Conservation (phyloP, 306 rosid species). For the Citrullus amarus region DNA sequence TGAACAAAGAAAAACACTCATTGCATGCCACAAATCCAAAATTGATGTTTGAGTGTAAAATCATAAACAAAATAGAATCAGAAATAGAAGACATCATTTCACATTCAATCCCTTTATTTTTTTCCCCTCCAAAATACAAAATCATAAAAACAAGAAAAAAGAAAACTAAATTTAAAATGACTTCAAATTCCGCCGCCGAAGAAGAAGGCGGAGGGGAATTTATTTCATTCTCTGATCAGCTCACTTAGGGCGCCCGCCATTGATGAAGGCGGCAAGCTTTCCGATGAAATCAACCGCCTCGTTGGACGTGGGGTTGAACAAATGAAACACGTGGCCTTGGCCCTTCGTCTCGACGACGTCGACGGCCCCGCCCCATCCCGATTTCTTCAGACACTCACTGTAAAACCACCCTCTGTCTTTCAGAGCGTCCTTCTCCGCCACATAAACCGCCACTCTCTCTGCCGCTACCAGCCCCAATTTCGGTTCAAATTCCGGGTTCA, state of each 20-base stretch:
- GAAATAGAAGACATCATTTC: too few species aligned
- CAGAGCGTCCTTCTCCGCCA: slow-evolving; percentile 53
- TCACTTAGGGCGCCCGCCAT: neutral
- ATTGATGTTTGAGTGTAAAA: too few species aligned
- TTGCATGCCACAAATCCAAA: too few species aligned
- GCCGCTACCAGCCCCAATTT: slow-evolving; percentile 30
- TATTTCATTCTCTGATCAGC: neutral
- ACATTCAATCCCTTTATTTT: neutral
- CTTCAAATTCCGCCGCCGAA: neutral
- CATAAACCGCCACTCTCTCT: slow-evolving; percentile 39
- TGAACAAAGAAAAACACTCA: too few species aligned
- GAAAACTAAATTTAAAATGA: too few species aligned
- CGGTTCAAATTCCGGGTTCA: slow-evolving; percentile 55
- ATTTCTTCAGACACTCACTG: slow-evolving; percentile 28
- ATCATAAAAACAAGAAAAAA: too few species aligned
- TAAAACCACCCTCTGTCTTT: slow-evolving; percentile 40
- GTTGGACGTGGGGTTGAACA: slow-evolving; percentile 26
- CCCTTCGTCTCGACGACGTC: slow-evolving; percentile 34
- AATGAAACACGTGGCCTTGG: slow-evolving; percentile 49
- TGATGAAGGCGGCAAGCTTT: slow-evolving; percentile 21
- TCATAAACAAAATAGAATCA: too few species aligned
- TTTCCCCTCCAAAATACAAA: neutral
- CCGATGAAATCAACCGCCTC: slow-evolving; percentile 22
- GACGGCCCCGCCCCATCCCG: slow-evolving; percentile 36
- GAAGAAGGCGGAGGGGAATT: neutral